Evolutionary conservation across 2,329 filamentous ascomycete species (phyloP).

Genomic region (Colletotrichum sp.): DNA sequence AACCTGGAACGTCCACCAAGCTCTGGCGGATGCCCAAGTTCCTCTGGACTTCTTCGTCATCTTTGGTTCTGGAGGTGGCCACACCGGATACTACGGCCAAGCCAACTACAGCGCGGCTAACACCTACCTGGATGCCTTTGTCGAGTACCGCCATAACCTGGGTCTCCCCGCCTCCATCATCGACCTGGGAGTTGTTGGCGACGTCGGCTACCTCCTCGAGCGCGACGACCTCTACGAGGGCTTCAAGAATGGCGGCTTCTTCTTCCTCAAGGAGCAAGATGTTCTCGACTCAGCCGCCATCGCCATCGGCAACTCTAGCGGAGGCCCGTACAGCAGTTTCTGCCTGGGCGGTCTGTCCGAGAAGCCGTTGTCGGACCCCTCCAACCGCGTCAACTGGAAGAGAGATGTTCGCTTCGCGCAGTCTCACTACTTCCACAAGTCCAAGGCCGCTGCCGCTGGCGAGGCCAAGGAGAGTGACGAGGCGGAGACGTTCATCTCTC

Average conservation of each 20-base stretch:
- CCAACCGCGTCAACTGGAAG: slow-evolving; percentile 11
- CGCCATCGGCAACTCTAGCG: neutral
- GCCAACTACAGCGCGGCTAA: slow-evolving; percentile 46
- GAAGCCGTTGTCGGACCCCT: neutral
- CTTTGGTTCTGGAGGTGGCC: slow-evolving; percentile 54
- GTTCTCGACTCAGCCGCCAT: neutral
- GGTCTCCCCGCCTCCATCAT: slow-evolving; percentile 44
- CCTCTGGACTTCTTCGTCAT: slow-evolving; percentile 46
- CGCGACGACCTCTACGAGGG: neutral
- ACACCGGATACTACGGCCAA: slow-evolving; percentile 41
- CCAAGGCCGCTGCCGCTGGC: neutral
- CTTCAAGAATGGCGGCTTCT: slow-evolving; percentile 5
- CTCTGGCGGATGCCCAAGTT: slow-evolving; percentile 18
- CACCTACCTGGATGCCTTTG: slow-evolving; percentile 44
- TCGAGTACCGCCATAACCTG: slow-evolving; percentile 34
- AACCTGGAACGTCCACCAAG: slow-evolving; percentile 44
- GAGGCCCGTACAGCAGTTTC: neutral
- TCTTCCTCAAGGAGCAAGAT: slow-evolving; percentile 5
- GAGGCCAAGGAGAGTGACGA: neutral
- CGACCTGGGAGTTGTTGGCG: slow-evolving; percentile 40
- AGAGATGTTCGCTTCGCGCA: neutral
- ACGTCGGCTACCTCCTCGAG: slow-evolving; percentile 34
- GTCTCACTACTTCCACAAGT: slow-evolving; percentile 5
- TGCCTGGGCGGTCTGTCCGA: neutral
- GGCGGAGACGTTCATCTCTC: neutral